Evolutionary conservation across 2,329 filamentous ascomycete species (phyloP), one percentile per base, ranked within the genome.

Genomic region (Botrytis byssoidea): DNA sequence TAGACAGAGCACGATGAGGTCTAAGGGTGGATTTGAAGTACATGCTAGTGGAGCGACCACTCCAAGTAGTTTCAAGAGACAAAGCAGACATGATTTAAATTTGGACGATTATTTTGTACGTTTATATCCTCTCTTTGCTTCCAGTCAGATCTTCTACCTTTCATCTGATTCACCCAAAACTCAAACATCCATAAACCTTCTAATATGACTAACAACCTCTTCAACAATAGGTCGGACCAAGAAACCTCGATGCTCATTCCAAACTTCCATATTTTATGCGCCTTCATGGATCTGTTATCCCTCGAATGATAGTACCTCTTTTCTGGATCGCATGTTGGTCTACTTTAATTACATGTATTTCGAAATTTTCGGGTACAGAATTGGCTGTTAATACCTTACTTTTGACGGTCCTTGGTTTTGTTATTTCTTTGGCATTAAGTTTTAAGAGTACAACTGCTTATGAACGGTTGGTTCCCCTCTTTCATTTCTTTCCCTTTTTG

Each of bases 401-500:
- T 32, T 85, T 95, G 71, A 94, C 92, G 1, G 89, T 95, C 70
- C 88, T 92, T 63, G 92, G 92, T 91, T 94, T 95, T 84, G 91
- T 95, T 74, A 92, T 95, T 81, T 90, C 90, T 88, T 83, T 95
- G 74, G 88, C 90, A n/a, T 86, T 95, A 48, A 93, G 91, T 1
- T 94, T 95, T 83, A 89, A 92, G 74, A 92, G 88, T 76, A 90
- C 91, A 3, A 93, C 92, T 12, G 92, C 92, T 16, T 95, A 95
- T 78, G 92, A 95, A 82, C 88, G 91, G 78, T 78, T 74, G 32
- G 67, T 59, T 3, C 12, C 42, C 51, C 55, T 29, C 16, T 32
- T 18, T 16, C 14, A 35, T 44, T 9, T 4, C 25, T 7, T n/a
- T 10, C 40, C n/a, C 29, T 7, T 16, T 32, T 14, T 22, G 5